These are phyloP conservation scores for Triticum dicoccoides DNA, from an alignment of 176 grass and related monocot species.

Conservation along the genomic window DNA sequence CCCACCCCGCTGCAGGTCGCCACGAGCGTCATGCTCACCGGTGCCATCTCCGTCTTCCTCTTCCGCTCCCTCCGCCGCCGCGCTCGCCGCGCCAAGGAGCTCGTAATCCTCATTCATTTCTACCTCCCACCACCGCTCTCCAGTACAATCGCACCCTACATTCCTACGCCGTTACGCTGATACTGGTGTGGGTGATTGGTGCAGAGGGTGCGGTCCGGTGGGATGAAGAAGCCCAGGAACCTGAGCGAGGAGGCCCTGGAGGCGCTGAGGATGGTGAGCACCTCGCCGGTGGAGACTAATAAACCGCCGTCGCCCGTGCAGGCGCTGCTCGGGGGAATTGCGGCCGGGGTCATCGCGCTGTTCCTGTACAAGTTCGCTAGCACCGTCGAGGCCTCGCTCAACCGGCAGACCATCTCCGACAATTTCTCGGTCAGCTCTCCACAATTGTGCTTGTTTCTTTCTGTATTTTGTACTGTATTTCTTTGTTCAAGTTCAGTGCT, in stretches of 20 bases:
- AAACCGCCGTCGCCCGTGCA: constrained; percentile 67
- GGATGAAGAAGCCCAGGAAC: constrained; percentile 55
- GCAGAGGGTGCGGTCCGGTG: constrained; percentile 68
- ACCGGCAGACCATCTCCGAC: constrained; percentile 72
- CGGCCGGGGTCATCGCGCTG: constrained; percentile 72
- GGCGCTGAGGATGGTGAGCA: constrained; percentile 50
- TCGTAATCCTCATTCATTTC: constrained; percentile 35
- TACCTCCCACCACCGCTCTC: not conserved
- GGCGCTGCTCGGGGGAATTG: constrained; percentile 70
- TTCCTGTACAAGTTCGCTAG: constrained; percentile 87
- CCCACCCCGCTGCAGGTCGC: constrained; percentile 69
- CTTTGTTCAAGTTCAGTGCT: not conserved
- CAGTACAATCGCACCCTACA: not conserved
- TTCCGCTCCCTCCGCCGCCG: constrained; percentile 91
- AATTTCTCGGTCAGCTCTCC: constrained; percentile 74
- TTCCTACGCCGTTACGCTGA: not conserved
- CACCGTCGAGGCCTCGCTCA: constrained; percentile 78
- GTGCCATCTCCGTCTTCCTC: constrained; percentile 82
- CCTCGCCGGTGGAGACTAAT: constrained; percentile 46
- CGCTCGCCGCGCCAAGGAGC: constrained; percentile 79
- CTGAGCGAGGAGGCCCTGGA: constrained; percentile 73
- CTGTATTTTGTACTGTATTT: not conserved
- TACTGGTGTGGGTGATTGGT: not conserved
- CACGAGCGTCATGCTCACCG: constrained; percentile 83
- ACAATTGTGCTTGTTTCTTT: not conserved